Evolutionary conservation across 2,329 filamentous ascomycete species (phyloP), one percentile per base, ranked within the genome.

Genomic region (Monosporascus cannonballus): DNA sequence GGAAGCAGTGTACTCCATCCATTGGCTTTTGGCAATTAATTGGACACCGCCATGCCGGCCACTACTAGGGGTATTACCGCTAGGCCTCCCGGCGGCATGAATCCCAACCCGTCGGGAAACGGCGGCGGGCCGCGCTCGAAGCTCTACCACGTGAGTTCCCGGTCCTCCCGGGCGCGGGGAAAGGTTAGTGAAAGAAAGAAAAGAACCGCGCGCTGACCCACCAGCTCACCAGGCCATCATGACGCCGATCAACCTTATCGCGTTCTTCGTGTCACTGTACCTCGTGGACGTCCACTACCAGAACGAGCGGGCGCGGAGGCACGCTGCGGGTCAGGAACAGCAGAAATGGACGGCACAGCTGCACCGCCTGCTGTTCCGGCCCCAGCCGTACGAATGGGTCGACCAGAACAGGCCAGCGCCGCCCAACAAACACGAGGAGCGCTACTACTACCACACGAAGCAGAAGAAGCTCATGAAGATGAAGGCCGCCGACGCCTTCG

Each of bases 241-340:
- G 69, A 85, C 83, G 0, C 84, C 86, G 7, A 59, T 88, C 56
- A 75, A 83, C 57, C 80, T 87, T 65, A 72, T 82, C 49, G 79
- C 82, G 22, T 87, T 88, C 69, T 66, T 89, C 42, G 46, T 87
- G 57, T 87, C 85, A 2, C 78, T 89, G 46, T 75, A 78, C 64
- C 67, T 86, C 49, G 76, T 88, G 44, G 84, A 88, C 70, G 71
- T 77, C 49, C 75, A 75, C 53, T 73, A 82, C 76, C 69, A 81
- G 61, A 62, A 74, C 62, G 64, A 75, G 67, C 74, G 83, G 68
- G 58, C 70, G 50, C 69, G 69, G 54, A 65, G 62, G 51, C 69
- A 72, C 61, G 56, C 67, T 60, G 59, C 66, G 48, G 63, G 17
- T 48, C 55, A 37, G 56, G 50, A 39, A 46, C 59, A 24, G 54